Conservation (phyloP, 768 basidiomycete species). For the Hebeloma cylindrosporum region DNA sequence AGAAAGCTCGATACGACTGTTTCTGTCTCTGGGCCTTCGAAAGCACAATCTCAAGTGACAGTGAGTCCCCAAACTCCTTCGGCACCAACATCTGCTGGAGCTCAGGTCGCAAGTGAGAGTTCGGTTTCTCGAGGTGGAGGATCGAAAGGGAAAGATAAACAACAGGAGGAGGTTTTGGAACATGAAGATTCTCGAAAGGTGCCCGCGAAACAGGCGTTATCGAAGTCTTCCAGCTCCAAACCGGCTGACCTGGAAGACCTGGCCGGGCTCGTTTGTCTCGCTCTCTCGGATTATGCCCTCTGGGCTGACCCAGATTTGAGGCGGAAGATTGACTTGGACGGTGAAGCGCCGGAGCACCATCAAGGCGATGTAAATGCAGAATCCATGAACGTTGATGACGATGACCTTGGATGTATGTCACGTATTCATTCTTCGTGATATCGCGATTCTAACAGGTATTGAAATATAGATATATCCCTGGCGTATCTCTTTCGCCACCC, state of each 20-base stretch:
- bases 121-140: constrained; percentile 1
- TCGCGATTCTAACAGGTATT: neutral
- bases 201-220: neutral
- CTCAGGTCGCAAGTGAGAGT: constrained; percentile 13
- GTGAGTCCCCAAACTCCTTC: constrained; percentile 13
- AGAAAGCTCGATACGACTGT: constrained; percentile 8
- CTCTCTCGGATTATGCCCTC: constrained; percentile 69
- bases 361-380: constrained; percentile 48
- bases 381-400: neutral
- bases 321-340: constrained; percentile 39
- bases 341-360: constrained; percentile 22
- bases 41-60: constrained; percentile 3
- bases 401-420: constrained; percentile 5
- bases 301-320: constrained; percentile 63
- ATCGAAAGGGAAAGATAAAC: constrained; percentile 11
- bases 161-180: neutral
- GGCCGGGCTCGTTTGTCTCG: constrained; percentile 50
- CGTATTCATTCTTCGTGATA: constrained; percentile 13
- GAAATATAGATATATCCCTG: constrained; percentile 55
- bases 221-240: neutral
- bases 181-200: neutral
- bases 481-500: constrained; percentile 49
- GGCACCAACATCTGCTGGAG: constrained; percentile 5
- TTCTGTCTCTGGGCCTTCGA: neutral
- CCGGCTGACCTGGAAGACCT: constrained; percentile 41